Percentiles rank a stretch among this genome's conserved stretches.
Evolutionary conservation across 1,284 basidiomycete species (phyloP).

Genomic region (Pseudomicrostroma phylloplanum): DNA sequence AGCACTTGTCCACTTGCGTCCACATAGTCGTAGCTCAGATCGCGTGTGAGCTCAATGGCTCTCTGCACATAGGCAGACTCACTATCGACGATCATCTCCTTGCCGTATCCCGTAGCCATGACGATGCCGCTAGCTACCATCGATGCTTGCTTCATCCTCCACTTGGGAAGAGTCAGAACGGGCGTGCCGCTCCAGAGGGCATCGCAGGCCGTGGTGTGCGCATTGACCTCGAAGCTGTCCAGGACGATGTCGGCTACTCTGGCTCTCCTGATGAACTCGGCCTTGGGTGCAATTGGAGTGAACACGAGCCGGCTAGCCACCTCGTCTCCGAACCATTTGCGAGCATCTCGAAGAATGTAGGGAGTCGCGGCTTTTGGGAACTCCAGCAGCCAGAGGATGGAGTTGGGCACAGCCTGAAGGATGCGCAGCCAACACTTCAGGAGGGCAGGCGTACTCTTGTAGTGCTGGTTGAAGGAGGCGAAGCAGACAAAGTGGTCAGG

Average conservation of each 20-base stretch:
- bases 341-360: conserved; percentile 57
- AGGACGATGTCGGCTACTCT: conserved; percentile 61
- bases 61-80: conserved; percentile 59
- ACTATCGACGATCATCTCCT: conserved; percentile 57
- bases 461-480: conserved; percentile 63
- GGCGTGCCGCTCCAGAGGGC: conserved; percentile 63
- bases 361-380: conserved; percentile 60
- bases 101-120: conserved; percentile 59
- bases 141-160: conserved; percentile 61
- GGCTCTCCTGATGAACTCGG: conserved; percentile 58
- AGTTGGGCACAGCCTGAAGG: conserved; percentile 56
- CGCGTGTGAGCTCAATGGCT: conserved; percentile 56
- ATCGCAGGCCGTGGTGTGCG: conserved; percentile 62
- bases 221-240: conserved; percentile 64
- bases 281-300: conserved; percentile 60
- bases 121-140: conserved; percentile 61
- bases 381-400: conserved; percentile 61
- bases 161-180: conserved; percentile 60
- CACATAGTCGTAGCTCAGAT: conserved; percentile 49
- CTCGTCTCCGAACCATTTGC: conserved; percentile 58
- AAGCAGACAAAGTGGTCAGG: conserved; percentile 57
- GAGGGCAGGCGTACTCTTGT: conserved; percentile 51
- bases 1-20: conserved; percentile 13
- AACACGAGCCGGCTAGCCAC: conserved; percentile 59
- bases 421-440: conserved; percentile 61